Evolutionary conservation across 306 rosid genomes (phyloP).

Genomic region (Quercus wislizeni): DNA sequence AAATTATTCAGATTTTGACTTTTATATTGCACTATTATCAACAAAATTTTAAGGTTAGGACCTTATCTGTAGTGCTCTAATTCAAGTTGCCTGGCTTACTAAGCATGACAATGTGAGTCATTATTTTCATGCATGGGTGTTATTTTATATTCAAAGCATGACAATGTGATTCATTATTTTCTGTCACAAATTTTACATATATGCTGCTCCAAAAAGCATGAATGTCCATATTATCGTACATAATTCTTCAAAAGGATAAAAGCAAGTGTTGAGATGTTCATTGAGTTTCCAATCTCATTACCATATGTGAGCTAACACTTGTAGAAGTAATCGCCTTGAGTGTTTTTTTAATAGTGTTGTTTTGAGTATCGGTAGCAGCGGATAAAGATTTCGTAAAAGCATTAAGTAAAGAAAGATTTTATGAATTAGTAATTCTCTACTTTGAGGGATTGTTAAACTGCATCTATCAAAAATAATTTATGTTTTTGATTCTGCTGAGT

Average conservation of each 20-base stretch:
- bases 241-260: not conserved
- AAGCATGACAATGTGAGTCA: too few species aligned
- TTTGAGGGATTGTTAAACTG: not conserved
- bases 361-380: not conserved
- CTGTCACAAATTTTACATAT: not conserved
- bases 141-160: too few species aligned
- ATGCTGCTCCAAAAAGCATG: not conserved
- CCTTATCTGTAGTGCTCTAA: too few species aligned
- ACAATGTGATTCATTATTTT: too few species aligned
- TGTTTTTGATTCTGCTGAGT: constrained; percentile 1
- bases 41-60: too few species aligned
- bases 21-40: too few species aligned
- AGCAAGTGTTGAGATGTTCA: not conserved
- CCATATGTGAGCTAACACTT: not conserved
- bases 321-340: not conserved
- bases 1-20: too few species aligned
- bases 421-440: not conserved
- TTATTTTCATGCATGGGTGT: not conserved
- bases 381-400: not conserved
- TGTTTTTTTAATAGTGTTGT: not conserved
- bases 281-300: not conserved
- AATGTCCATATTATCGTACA: not conserved
- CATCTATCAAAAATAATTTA: not conserved
- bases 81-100: too few species aligned
- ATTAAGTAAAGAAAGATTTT: not conserved